Evolutionary conservation across 352 stramenopile genomes (phyloP).

Genomic region (Phytophthora pini): DNA sequence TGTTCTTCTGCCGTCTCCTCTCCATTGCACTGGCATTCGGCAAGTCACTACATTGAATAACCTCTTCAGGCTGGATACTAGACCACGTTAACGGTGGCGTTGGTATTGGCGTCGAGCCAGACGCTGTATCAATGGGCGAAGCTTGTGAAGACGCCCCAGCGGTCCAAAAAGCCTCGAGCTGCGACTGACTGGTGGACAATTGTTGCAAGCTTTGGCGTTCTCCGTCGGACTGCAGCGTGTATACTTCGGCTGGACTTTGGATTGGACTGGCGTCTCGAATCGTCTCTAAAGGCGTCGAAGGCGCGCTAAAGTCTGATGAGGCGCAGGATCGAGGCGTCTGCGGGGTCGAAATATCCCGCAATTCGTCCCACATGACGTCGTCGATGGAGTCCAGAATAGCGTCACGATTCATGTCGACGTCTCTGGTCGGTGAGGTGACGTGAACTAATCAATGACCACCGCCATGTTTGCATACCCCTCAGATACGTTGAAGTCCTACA

Average conservation of each 20-base stretch:
- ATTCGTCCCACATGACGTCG: slow-evolving; percentile 31
- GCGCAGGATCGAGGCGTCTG: not conserved
- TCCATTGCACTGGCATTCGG: slow-evolving; percentile 38
- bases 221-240: slow-evolving; percentile 5
- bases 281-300: slow-evolving; percentile 7
- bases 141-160: no score
- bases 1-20: slow-evolving; percentile 45
- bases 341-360: slow-evolving; percentile 4
- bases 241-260: slow-evolving; percentile 1
- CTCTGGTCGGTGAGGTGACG: not conserved
- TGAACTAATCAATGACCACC: no score
- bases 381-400: slow-evolving; percentile 5
- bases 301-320: not conserved
- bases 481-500: no score
- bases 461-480: no score
- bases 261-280: slow-evolving; percentile 18
- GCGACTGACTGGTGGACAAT: not conserved
- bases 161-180: no score
- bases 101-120: not conserved
- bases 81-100: slow-evolving; percentile 1
- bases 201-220: no score
- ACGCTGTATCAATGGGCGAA: not conserved
- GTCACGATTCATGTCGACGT: slow-evolving; percentile 7
- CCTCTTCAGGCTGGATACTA: not conserved
- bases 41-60: slow-evolving; percentile 24